These are phyloP conservation scores for Papiliotrema flavescens DNA, from an alignment of 1,284 basidiomycete species.

Conservation along the genomic window DNA sequence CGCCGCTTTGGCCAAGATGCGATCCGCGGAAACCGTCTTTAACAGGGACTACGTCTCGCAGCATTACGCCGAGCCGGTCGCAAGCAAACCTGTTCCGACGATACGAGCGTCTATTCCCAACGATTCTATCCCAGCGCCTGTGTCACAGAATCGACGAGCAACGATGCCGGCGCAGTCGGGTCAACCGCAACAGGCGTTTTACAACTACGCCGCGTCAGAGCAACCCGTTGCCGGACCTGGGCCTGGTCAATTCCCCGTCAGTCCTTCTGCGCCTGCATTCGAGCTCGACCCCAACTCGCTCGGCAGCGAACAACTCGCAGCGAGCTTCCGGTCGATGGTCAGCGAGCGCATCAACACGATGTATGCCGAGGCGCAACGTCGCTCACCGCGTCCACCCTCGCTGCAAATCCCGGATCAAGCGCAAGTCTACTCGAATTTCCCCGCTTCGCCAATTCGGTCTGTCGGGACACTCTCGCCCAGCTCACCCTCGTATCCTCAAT, in stretches of 20 bases:
- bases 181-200: no score
- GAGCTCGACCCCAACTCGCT: not conserved
- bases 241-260: not conserved
- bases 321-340: slow-evolving; percentile 3
- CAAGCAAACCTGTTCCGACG: not conserved
- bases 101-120: not conserved
- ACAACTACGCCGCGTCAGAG: no score
- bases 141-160: no score
- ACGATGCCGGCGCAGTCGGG: no score
- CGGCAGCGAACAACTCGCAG: not conserved
- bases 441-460: no score
- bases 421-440: no score
- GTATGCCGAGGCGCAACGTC: not conserved
- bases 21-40: not conserved
- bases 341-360: slow-evolving; percentile 2
- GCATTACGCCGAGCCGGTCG: not conserved
- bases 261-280: not conserved
- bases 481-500: not conserved
- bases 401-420: not conserved
- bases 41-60: not conserved
- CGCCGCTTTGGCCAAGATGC: not conserved
- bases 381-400: not conserved
- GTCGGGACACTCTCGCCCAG: no score
- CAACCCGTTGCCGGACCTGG: not conserved
- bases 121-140: no score